Evolutionary conservation across 768 basidiomycete genomes (phyloP), one percentile per base, ranked within the genome.

Genomic region (Calocera viscosa): DNA sequence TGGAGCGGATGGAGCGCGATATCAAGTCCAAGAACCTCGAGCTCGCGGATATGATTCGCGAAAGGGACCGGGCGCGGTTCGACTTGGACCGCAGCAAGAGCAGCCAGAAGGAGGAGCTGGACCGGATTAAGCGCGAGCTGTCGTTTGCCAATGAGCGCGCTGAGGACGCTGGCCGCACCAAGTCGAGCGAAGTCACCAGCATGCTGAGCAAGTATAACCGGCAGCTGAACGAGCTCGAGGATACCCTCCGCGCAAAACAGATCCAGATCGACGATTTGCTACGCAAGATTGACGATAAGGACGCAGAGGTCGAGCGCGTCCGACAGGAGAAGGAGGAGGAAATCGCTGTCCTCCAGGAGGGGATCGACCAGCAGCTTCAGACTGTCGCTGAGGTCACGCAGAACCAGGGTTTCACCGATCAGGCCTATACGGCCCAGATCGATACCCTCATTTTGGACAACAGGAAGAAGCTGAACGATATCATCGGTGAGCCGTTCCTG

Each of bases 1-100:
- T 99, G 94, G 96, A 98, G 76, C 82, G 94, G 67, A 98, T 98
- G 94, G 96, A 99, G 75, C 82, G 94, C 35, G 96, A 99, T 74
- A 80, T 98, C 72, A 99, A 98, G 78, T 82, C 91, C n/a, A 99
- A 99, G 83, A 99, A 97, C 74, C 77, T 99, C 66, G 96, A 98
- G 76, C 80, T 99, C 22, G 96, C 96, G 26, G 96, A 98, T 74
- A 99, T 99, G 96, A 89, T 99, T 71, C 84, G 95, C 53, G 96
- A 99, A 76, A 86, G 96, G 35, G 96, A 99, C 74, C 83, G 94
- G 66, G 94, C 95, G 38, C 82, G 96, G 49, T 98, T 96, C 73
- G 96, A 99, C 70, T 80, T 97, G 26, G 96, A 99, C 74, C 82
- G 96, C 24, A 83, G 91, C 74, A 97, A 95, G 78, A 85, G 81